These are phyloP conservation scores for Lizonia empirigonia DNA, from an alignment of 2,329 filamentous ascomycete species.

Conservation along the genomic window DNA sequence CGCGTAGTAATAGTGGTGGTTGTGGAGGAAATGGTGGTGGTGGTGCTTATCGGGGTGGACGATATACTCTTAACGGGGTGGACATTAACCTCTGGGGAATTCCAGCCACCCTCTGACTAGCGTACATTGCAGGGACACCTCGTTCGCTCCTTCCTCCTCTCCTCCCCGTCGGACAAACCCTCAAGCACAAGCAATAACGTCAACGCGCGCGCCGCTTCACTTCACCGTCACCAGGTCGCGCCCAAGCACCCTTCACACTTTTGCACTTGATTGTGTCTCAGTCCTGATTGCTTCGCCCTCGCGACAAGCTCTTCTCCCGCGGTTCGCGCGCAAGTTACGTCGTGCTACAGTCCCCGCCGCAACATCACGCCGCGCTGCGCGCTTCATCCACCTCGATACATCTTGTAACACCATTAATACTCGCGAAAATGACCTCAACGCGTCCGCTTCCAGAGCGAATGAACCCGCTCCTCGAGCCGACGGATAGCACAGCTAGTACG, in stretches of 20 bases:
- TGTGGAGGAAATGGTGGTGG: too few species aligned
- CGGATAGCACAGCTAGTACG: conserved; percentile 69
- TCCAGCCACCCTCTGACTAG: conserved; percentile 4
- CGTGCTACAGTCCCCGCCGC: conserved; percentile 12
- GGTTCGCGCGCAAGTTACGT: conserved; percentile 10
- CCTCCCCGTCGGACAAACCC: conserved; percentile 10
- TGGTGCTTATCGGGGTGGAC: too few species aligned
- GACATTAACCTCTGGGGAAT: conserved; percentile 2
- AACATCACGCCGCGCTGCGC: conserved; percentile 32
- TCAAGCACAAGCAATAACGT: conserved; percentile 10
- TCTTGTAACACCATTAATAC: conserved; percentile 21
- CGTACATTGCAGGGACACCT: conserved; percentile 7
- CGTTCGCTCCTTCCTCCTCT: conserved; percentile 21
- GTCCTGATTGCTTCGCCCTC: conserved; percentile 1
- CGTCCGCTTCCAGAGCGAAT: conserved; percentile 64
- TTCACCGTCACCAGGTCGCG: conserved; percentile 10
- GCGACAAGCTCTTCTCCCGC: conserved; percentile 8
- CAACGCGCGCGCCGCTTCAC: conserved; percentile 13
- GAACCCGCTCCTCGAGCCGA: conserved; percentile 68
- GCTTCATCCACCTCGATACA: conserved; percentile 18
- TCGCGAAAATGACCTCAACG: conserved; percentile 40
- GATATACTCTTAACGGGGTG: too few species aligned
- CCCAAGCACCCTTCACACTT: conserved; percentile 1
- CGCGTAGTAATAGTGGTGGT: too few species aligned
- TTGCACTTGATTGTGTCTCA: conserved; percentile 14